A percentile compares a stretch with the other conserved stretches of the same genome.
These are phyloP conservation scores for Plasmodium fragile DNA, from an alignment of 169 alveolate species.

Conservation along the genomic window DNA sequence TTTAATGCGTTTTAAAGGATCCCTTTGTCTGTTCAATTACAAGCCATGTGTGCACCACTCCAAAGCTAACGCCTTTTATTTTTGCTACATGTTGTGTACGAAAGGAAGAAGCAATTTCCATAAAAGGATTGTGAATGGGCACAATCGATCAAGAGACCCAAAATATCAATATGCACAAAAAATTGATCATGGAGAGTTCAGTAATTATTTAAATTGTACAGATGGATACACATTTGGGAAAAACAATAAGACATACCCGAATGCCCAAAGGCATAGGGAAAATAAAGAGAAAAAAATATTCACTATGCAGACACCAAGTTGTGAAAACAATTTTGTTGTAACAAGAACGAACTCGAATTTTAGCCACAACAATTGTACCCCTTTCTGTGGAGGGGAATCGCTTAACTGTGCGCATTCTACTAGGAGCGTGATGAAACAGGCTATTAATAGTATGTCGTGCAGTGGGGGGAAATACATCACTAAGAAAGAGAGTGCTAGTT, in stretches of 20 bases:
- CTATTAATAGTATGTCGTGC: neutral
- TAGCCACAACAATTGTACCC: neutral
- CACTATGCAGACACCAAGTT: neutral
- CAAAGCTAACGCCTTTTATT: slow-evolving; percentile 8
- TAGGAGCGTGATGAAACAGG: neutral
- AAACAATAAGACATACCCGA: neutral
- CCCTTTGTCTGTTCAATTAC: neutral
- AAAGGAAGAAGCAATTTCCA: neutral
- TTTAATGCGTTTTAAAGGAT: neutral
- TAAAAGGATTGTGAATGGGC: neutral
- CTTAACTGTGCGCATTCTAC: neutral
- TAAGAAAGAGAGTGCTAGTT: neutral
- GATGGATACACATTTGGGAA: neutral
- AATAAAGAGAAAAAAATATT: neutral
- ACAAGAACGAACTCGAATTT: neutral
- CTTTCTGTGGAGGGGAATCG: neutral
- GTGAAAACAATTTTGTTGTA: neutral
- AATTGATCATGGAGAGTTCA: neutral
- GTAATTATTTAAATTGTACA: neutral
- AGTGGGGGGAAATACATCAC: neutral
- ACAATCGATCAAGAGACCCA: neutral
- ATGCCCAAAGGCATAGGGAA: neutral
- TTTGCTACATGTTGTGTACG: neutral
- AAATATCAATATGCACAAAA: slow-evolving; percentile 4
- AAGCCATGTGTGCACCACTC: neutral